Evolutionary conservation across 139 green algal genomes (phyloP), one percentile per base, ranked within the genome.

Genomic region (Coelastrella sp.): DNA sequence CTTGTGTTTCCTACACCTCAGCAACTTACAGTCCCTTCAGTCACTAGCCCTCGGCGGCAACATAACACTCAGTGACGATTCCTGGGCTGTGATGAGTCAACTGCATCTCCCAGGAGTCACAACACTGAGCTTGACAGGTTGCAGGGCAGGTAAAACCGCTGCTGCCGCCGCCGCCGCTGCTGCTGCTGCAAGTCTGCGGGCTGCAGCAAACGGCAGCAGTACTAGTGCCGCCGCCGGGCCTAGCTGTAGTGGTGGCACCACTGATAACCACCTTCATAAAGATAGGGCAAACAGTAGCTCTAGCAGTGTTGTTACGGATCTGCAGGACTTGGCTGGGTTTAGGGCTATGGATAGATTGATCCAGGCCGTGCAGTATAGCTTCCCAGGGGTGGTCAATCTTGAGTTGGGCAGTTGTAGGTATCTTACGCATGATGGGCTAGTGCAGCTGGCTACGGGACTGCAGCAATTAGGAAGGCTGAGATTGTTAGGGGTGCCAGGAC

Each of bases 351-450:
- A 20, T 59, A 8, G 80, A 19, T 19, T 74, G 59, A 59, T 66
- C 11, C 19, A 20, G 7, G 58, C 57, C 23, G 58, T 86, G 58
- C 11, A 8, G 4, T 58, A 7, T 8, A 17, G 23, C 54, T 86
- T 86, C 54, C 80, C 80, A 5, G 20, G 59, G 7, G 47, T 47
- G 4, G 14, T 47, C 8, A 58, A 59, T 16, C 10, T 86, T 20
- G 80, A 75, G 20, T 32, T 86, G 3, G 80, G 80, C 59, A 86
- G 80, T 59, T 86, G 80, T 17, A 84, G 56, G 7, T 84, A 17
- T 68, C 5, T 68, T 54, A 84, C 13, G n/a, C 11, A 4, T n/a
- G 47, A 32, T 47, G 6, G 3, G 14, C 56, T 68, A 8, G 56
- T 32, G 54, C 10, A 54, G 14, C 3, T 68, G 54, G 58, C 5